Evolutionary conservation across 768 basidiomycete genomes (phyloP).

Genomic region (Phaeolepiota aurea): DNA sequence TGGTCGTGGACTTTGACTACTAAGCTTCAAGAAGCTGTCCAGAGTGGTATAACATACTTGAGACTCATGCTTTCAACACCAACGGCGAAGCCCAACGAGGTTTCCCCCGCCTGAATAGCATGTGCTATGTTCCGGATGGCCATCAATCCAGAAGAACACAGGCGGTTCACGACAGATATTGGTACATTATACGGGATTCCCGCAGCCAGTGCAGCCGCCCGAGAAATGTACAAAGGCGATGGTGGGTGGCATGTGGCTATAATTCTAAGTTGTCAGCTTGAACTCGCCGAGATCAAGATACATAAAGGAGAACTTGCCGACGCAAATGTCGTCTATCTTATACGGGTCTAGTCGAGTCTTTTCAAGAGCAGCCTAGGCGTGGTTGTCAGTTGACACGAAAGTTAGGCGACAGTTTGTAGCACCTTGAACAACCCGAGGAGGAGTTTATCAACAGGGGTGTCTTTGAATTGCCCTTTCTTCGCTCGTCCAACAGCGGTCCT

Average conservation of each 20-base stretch:
- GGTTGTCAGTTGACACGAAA: background rate
- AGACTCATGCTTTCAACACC: conserved; percentile 80
- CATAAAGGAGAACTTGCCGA: conserved; percentile 42
- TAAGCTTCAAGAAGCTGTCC: conserved; percentile 3
- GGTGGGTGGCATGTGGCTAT: conserved; percentile 79
- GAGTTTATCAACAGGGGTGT: conserved; percentile 81
- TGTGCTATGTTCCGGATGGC: conserved; percentile 89
- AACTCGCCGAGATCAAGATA: background rate
- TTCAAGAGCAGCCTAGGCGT: conserved; percentile 46
- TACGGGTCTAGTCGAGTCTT: conserved; percentile 60
- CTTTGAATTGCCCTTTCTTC: conserved; percentile 90
- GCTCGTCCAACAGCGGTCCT: conserved; percentile 83
- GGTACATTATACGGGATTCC: conserved; percentile 84
- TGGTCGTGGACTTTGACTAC: conserved; percentile 51
- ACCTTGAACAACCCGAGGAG: conserved; percentile 78
- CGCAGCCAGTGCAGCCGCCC: conserved; percentile 81
- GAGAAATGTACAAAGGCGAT: conserved; percentile 73
- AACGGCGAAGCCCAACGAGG: conserved; percentile 78
- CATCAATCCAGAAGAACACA: conserved; percentile 93
- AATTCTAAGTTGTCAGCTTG: background rate
- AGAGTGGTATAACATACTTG: conserved; percentile 34
- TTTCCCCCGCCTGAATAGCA: conserved; percentile 75
- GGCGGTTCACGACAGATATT: conserved; percentile 85
- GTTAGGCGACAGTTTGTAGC: background rate
- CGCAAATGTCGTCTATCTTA: conserved; percentile 76